Percentiles rank a stretch among this genome's conserved stretches.
These are phyloP conservation scores for Veloboletus limbatus DNA, from an alignment of 1,284 basidiomycete species.

Conservation along the genomic window DNA sequence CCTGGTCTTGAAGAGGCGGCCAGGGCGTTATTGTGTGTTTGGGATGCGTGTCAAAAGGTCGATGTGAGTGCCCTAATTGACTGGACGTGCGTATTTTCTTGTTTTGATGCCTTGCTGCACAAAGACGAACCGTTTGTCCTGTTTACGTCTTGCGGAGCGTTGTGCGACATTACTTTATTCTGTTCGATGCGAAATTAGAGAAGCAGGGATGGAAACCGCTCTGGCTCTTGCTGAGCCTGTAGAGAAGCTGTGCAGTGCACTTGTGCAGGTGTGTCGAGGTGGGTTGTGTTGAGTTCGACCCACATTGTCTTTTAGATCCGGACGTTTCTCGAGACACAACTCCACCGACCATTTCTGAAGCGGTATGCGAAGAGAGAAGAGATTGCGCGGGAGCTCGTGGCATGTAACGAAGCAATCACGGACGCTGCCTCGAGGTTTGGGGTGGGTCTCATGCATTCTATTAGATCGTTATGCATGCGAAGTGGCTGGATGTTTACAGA, in stretches of 20 bases:
- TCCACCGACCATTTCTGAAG: constrained; percentile 71
- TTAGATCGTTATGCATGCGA: not conserved
- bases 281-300: not conserved
- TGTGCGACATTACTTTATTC: constrained; percentile 50
- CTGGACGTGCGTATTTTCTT: not conserved
- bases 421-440: constrained; percentile 52
- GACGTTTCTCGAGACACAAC: constrained; percentile 55
- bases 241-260: constrained; percentile 36
- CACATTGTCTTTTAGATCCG: constrained; percentile 40
- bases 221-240: constrained; percentile 36
- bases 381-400: constrained; percentile 52
- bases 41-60: constrained; percentile 57
- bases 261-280: constrained; percentile 44
- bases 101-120: not conserved
- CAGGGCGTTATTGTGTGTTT: constrained; percentile 52
- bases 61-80: constrained; percentile 47
- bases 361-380: constrained; percentile 76
- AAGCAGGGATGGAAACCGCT: constrained; percentile 32
- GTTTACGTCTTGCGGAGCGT: constrained; percentile 49
- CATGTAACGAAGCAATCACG: constrained; percentile 51
- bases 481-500: constrained; percentile 2
- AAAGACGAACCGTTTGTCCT: constrained; percentile 55
- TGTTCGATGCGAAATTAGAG: constrained; percentile 43
- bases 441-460: constrained; percentile 36
- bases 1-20: constrained; percentile 55